A percentile compares a stretch with the other conserved stretches of the same genome.
Evolutionary conservation across 306 rosid genomes (phyloP).

Genomic region (Lathyrus sativus): DNA sequence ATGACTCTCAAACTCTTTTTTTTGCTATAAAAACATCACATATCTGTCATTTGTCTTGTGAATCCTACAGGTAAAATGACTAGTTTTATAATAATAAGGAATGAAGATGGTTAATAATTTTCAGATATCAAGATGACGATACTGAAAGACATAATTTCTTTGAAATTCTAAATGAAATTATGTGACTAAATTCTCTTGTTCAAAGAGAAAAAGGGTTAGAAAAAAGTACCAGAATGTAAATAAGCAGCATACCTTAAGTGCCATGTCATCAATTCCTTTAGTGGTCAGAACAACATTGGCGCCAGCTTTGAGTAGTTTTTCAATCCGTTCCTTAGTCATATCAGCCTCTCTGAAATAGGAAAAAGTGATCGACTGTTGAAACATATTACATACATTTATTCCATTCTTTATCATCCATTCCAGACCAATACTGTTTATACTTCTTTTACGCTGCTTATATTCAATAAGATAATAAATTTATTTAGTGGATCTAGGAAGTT

Average conservation of each 20-base stretch:
- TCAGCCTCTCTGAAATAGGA: constrained; percentile 73
- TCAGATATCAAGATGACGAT: background rate
- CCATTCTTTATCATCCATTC: background rate
- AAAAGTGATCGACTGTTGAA: constrained; percentile 2
- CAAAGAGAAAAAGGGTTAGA: background rate
- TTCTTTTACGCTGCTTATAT: constrained; percentile 26
- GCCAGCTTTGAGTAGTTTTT: constrained; percentile 87
- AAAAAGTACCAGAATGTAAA: background rate
- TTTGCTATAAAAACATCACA: too few species aligned
- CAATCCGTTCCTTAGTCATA: constrained; percentile 95
- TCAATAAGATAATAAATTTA: constrained; percentile 3
- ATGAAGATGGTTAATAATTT: background rate
- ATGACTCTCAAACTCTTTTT: too few species aligned
- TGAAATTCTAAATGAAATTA: background rate
- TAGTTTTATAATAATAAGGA: background rate
- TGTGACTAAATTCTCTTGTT: constrained; percentile 4
- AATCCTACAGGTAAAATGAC: too few species aligned
- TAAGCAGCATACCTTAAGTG: constrained; percentile 69
- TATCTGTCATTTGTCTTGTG: too few species aligned
- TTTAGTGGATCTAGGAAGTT: constrained; percentile 8
- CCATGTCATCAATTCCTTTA: constrained; percentile 98
- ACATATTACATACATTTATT: background rate
- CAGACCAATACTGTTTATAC: background rate
- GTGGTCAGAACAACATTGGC: constrained; percentile 96
- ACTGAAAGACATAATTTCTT: background rate